Evolutionary conservation across 306 rosid species (phyloP), one percentile per base, ranked within the genome.

Genomic region (Lathyrus aphaca): DNA sequence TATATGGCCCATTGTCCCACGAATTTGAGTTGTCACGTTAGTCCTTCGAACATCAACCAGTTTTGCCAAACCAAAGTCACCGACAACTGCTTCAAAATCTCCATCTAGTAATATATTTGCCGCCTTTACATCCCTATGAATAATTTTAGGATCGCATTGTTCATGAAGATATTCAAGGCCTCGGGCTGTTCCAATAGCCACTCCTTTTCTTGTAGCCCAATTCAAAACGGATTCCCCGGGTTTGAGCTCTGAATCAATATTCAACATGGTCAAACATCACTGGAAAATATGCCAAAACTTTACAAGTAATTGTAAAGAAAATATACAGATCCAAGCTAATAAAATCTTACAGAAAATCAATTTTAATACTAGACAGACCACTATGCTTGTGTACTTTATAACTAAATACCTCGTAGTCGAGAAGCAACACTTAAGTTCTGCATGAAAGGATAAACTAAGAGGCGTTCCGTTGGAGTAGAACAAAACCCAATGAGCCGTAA

Each of bases 1-100:
- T 80, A 92, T 92, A 84, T 92, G 98, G 67, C 98, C 98, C 98
- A 92, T 89, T 66, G 98, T 92, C 74, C 98, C 98, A 48, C 98
- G 96, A 83, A 92, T 85, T 81, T 92, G 96, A 67, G 98, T 92
- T 30, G 98, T 92, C 79, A 92, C 96, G 15, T 82, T 86, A 58
- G 96, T 86, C 80, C 64, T 80, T 71, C 89, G 83, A 77, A 90
- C 87, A 75, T 92, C 98, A 30, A 92, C 96, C 74, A 92, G 75
- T 86, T 92, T 89, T 21, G 96, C 98, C 79, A 92, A 72, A 79
- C 98, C 96, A 67, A 92, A 92, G 71, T 92, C 98, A 5, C 98
- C 98, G 14, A 92, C 96, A 59, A 92, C 96, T 42, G 98, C 96
- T 82, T 92, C 98, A 69, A 89, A 92, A 77, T 88, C 91, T 75